These are phyloP conservation scores for Yamadazyma kitorensis DNA, from an alignment of 805 yeast species.

Conservation along the genomic window DNA sequence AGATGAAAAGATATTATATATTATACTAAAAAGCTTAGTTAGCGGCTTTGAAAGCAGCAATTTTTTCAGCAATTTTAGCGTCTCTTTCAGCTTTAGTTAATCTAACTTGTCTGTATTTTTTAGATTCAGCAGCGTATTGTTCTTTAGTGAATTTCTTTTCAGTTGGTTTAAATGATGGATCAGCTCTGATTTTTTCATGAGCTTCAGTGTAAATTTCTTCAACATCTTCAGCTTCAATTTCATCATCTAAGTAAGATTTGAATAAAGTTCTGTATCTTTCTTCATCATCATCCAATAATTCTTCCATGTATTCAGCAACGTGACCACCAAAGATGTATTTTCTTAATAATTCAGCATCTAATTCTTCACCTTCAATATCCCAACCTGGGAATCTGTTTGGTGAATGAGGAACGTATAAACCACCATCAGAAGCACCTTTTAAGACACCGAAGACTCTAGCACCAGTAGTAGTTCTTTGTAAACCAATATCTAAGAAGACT, in stretches of 20 bases:
- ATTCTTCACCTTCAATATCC: conserved; percentile 98
- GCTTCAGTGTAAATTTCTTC: conserved; percentile 96
- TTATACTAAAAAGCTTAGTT: conserved; percentile 25
- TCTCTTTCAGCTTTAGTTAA: conserved; percentile 89
- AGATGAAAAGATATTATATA: neutral
- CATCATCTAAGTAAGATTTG: conserved; percentile 95
- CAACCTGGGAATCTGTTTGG: conserved; percentile 99
- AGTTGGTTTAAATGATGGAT: conserved; percentile 88
- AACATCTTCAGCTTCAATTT: conserved; percentile 92
- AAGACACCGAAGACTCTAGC: conserved; percentile 99
- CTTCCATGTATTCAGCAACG: conserved; percentile 99
- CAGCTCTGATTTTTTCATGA: conserved; percentile 93
- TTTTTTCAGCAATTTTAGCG: conserved; percentile 88
- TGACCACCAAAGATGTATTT: conserved; percentile 99
- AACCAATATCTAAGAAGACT: conserved; percentile 98
- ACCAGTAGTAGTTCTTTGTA: conserved; percentile 99
- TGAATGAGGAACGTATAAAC: conserved; percentile 98
- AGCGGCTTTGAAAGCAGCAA: conserved; percentile 78
- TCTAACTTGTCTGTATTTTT: conserved; percentile 85
- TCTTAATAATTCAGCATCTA: conserved; percentile 96
- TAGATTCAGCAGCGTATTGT: conserved; percentile 95
- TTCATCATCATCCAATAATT: conserved; percentile 99
- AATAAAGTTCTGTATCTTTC: conserved; percentile 96
- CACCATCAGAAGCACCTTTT: conserved; percentile 99
- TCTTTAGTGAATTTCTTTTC: conserved; percentile 94